Conservation (phyloP, 2,329 filamentous ascomycete genomes). For the Diplodia scrobiculata region DNA sequence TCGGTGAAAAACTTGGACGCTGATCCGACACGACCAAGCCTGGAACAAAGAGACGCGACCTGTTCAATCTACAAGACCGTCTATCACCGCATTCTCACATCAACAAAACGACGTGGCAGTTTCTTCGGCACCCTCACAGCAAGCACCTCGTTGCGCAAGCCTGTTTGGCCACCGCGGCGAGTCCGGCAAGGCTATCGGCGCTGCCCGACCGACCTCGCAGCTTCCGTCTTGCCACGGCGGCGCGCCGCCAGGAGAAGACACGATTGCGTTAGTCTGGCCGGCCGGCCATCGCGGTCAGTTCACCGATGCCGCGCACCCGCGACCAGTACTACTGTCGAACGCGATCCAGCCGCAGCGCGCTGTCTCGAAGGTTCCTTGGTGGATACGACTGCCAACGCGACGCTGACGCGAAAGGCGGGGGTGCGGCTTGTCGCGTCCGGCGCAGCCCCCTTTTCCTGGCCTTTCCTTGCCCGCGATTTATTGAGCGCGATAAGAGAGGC, state of each 20-base stretch:
- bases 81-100: no score
- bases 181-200: background rate
- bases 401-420: slow-evolving; percentile 11
- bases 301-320: slow-evolving; percentile 6
- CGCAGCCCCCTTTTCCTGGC: slow-evolving; percentile 18
- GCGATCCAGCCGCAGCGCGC: background rate
- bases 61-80: no score
- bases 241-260: no score
- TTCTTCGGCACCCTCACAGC: background rate
- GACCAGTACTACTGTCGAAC: background rate
- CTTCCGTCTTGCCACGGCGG: no score
- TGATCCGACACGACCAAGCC: no score
- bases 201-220: background rate
- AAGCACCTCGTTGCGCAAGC: no score
- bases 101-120: background rate
- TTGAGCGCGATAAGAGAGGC: slow-evolving; percentile 6
- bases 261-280: slow-evolving; percentile 2
- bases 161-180: background rate
- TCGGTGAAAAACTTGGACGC: no score
- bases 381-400: slow-evolving; percentile 10
- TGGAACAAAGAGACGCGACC: no score
- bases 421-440: background rate
- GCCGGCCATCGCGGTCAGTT: background rate
- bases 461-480: slow-evolving; percentile 3
- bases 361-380: slow-evolving; percentile 18